Evolutionary conservation across 345 rosid genomes (phyloP).

Genomic region (Aquilaria sinensis): DNA sequence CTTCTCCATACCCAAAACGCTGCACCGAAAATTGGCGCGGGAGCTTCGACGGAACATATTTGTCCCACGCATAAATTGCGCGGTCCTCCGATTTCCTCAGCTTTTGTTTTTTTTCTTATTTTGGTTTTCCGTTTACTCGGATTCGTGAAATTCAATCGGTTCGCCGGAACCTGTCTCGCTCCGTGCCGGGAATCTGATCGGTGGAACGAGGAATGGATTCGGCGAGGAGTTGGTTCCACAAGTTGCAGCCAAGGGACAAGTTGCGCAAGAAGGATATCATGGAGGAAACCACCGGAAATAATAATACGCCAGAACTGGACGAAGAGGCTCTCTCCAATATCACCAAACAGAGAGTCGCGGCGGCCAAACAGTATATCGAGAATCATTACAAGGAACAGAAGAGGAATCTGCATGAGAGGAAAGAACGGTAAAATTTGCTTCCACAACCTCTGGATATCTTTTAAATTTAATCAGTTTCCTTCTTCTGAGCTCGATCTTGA

Average conservation of each 20-base stretch:
- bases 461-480: too few relatives aligned
- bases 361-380: constrained; percentile 82
- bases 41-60: constrained; percentile 17
- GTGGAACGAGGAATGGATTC: constrained; percentile 46
- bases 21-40: not conserved
- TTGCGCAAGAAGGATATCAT: constrained; percentile 11
- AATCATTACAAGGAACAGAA: constrained; percentile 82
- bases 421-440: constrained; percentile 39
- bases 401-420: constrained; percentile 82
- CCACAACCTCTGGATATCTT: not conserved
- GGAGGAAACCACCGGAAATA: not conserved
- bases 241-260: constrained; percentile 60
- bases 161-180: too few relatives aligned
- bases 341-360: constrained; percentile 75
- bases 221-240: constrained; percentile 73
- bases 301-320: constrained; percentile 19
- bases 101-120: constrained; percentile 7
- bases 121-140: not conserved
- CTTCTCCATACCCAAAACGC: too few relatives aligned
- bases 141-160: too few relatives aligned
- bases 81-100: constrained; percentile 31
- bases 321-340: constrained; percentile 47
- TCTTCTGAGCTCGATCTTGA: too few relatives aligned
- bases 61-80: constrained; percentile 12
- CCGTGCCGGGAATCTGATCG: too few relatives aligned